phyloP scores from a whole-genome alignment of 2,329 filamentous ascomycete species.

The Ceratocystiopsis minuta region DNA sequence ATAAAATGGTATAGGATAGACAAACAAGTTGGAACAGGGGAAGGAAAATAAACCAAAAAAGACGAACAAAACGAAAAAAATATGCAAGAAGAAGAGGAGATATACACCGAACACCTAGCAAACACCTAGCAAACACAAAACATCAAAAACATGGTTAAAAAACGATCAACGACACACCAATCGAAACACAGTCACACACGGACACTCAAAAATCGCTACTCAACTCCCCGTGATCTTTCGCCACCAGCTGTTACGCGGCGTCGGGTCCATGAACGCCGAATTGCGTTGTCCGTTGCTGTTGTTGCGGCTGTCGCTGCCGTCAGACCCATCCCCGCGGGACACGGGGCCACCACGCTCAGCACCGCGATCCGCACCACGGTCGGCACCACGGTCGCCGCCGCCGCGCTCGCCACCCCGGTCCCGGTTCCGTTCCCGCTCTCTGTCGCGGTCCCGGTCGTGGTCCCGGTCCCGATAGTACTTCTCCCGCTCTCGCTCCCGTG shows the following conservation, averaged over 20 bases:
- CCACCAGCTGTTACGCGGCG: conserved; percentile 41
- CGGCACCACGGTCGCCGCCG: too few relatives aligned
- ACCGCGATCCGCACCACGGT: conserved; percentile 8
- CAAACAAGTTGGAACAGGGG: too few relatives aligned
- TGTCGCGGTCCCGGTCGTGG: conserved; percentile 11
- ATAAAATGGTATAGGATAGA: too few relatives aligned
- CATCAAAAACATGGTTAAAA: background rate
- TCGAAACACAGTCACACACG: too few relatives aligned
- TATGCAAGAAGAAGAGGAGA: too few relatives aligned
- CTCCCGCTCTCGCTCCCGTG: conserved; percentile 6
- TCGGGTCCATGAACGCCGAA: conserved; percentile 24
- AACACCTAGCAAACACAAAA: too few relatives aligned
- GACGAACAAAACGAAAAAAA: too few relatives aligned
- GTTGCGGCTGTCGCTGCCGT: conserved; percentile 17
- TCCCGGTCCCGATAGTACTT: background rate
- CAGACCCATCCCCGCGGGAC: too few relatives aligned
- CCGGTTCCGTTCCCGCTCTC: conserved; percentile 13
- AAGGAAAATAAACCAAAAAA: too few relatives aligned
- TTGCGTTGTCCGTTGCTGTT: conserved; percentile 22
- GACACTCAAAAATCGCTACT: background rate
- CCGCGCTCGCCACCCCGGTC: conserved; percentile 13
- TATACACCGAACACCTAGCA: too few relatives aligned
- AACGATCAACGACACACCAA: background rate
- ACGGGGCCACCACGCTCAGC: too few relatives aligned
- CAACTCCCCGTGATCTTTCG: conserved; percentile 28